These are phyloP conservation scores for Suillus decipiens DNA, from an alignment of 768 basidiomycete genomes.

Conservation along the genomic window DNA sequence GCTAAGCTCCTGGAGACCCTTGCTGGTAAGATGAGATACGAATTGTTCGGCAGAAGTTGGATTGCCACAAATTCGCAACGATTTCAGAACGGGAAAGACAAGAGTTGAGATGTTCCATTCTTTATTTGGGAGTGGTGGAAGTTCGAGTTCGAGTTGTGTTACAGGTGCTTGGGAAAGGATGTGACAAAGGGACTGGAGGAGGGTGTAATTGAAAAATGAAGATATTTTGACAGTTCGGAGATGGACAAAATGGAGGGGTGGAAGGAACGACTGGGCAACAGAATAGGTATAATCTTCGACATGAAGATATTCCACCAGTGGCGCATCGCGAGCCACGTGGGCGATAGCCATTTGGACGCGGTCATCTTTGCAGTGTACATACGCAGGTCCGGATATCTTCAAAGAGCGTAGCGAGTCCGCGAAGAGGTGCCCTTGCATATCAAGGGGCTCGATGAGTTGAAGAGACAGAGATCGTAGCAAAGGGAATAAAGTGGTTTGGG, in stretches of 20 bases:
- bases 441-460: neutral
- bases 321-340: slow-evolving; percentile 19
- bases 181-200: neutral
- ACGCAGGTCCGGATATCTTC: slow-evolving; percentile 15
- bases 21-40: neutral
- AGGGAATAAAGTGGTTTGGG: neutral
- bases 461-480: slow-evolving; percentile 2
- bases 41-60: neutral
- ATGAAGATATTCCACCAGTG: slow-evolving; percentile 16
- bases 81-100: neutral
- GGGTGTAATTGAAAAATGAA: neutral
- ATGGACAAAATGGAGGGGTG: neutral
- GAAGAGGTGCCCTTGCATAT: slow-evolving; percentile 12
- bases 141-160: neutral
- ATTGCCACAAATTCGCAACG: slow-evolving; percentile 1
- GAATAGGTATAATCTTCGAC: slow-evolving; percentile 3
- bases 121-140: slow-evolving; percentile 2
- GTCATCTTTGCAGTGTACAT: slow-evolving; percentile 15
- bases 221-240: slow-evolving; percentile 3
- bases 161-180: slow-evolving; percentile 8
- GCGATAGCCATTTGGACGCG: slow-evolving; percentile 20
- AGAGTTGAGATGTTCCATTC: neutral
- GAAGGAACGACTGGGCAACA: neutral
- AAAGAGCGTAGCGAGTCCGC: slow-evolving; percentile 18
- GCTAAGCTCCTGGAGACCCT: neutral